These are phyloP conservation scores for Tuber microsphaerosporum DNA, from an alignment of 495 filamentous ascomycete species.

Conservation along the genomic window DNA sequence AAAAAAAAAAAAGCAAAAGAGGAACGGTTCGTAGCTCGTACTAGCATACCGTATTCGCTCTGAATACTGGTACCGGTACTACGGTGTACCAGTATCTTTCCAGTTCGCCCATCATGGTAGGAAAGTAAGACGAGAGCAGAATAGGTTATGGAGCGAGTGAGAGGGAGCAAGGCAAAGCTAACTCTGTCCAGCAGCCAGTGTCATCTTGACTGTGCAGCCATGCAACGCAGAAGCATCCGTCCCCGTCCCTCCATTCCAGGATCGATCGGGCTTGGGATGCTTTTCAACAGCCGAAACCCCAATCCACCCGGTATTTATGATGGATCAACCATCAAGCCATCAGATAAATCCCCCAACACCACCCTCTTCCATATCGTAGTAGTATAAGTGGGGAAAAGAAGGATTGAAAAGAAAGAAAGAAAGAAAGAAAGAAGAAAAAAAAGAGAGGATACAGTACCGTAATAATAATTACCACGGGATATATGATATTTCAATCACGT, in stretches of 20 bases:
- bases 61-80: background rate
- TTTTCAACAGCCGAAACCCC: background rate
- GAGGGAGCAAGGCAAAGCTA: background rate
- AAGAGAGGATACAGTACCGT: no score
- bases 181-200: background rate
- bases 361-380: background rate
- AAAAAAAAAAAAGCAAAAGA: background rate
- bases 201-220: slow-evolving; percentile 2
- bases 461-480: background rate
- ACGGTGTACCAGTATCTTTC: background rate
- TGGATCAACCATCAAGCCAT: background rate
- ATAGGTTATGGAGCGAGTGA: background rate
- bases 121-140: background rate
- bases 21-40: background rate
- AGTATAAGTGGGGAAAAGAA: background rate
- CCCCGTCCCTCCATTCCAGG: background rate
- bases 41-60: background rate
- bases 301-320: background rate
- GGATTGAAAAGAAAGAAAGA: background rate
- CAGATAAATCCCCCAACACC: background rate
- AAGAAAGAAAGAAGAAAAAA: background rate
- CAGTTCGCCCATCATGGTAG: background rate
- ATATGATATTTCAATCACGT: background rate
- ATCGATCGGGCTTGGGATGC: background rate
- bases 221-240: background rate